phyloP scores from a whole-genome alignment of 768 basidiomycete species.

The Termitomyces sp. region DNA sequence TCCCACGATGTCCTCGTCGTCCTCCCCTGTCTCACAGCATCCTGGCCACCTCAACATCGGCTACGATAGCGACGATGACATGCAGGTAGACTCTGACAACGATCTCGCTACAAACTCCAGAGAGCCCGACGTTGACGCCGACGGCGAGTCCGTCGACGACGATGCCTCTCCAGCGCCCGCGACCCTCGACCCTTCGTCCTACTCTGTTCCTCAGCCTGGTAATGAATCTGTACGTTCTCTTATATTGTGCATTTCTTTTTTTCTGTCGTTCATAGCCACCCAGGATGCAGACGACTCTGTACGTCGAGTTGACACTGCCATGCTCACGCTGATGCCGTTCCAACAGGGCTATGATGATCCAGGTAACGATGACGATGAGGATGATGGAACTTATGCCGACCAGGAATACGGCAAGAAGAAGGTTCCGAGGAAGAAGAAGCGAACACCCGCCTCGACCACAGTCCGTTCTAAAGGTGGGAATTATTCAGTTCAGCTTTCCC shows the following conservation, averaged over 20 bases:
- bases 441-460: conserved; percentile 35
- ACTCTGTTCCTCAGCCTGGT: conserved; percentile 29
- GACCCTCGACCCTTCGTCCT: conserved; percentile 22
- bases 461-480: conserved; percentile 56
- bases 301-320: conserved; percentile 20
- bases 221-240: conserved; percentile 35
- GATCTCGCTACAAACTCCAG: conserved; percentile 37
- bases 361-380: conserved; percentile 64
- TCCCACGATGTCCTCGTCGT: conserved; percentile 20
- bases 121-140: conserved; percentile 57
- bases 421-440: conserved; percentile 64
- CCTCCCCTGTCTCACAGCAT: conserved; percentile 17
- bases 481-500: conserved; percentile 5
- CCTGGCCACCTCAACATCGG: conserved; percentile 46
- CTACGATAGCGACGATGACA: conserved; percentile 61
- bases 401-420: conserved; percentile 74
- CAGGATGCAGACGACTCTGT: conserved; percentile 61
- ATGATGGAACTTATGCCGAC: conserved; percentile 76
- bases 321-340: conserved; percentile 14
- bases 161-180: conserved; percentile 34
- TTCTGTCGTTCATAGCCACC: conserved; percentile 8
- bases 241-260: conserved; percentile 5
- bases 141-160: conserved; percentile 58
- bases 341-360: conserved; percentile 46
- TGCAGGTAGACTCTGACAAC: conserved; percentile 66